Evolutionary conservation across 306 rosid genomes (phyloP).

Genomic region (Gastrolobium bilobum): DNA sequence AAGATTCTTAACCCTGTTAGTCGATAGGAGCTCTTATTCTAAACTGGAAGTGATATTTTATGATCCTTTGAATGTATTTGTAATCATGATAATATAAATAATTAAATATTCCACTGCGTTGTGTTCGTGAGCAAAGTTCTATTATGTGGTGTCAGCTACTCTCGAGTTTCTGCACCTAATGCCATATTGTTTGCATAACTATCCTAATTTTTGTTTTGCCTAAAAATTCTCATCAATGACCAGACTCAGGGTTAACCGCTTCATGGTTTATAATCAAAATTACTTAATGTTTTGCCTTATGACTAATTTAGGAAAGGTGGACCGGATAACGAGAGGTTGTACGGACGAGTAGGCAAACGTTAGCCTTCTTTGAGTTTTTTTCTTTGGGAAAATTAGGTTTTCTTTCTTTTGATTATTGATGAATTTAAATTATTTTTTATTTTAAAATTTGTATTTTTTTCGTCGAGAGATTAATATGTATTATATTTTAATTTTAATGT

Average conservation of each 20-base stretch:
- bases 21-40: slow-evolving; percentile 5
- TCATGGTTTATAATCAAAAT: background rate
- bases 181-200: background rate
- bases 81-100: slow-evolving; percentile 36
- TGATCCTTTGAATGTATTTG: slow-evolving; percentile 18
- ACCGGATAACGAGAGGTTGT: background rate
- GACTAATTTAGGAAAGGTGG: background rate
- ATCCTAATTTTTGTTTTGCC: background rate
- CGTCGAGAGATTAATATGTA: no score
- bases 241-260: background rate
- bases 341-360: no score
- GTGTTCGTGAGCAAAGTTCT: background rate
- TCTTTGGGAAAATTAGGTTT: no score
- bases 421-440: no score
- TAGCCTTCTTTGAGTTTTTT: no score
- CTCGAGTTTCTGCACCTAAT: background rate
- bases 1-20: slow-evolving; percentile 34
- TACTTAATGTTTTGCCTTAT: background rate
- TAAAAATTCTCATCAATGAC: background rate
- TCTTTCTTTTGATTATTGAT: no score
- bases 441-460: no score
- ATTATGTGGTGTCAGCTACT: background rate
- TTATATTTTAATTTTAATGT: no score
- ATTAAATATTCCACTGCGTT: slow-evolving; percentile 23
- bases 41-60: slow-evolving; percentile 4